Percentiles rank a stretch among this genome's conserved stretches.
Conservation (phyloP, 345 rosid genomes). For the Brassica rapa region DNA sequence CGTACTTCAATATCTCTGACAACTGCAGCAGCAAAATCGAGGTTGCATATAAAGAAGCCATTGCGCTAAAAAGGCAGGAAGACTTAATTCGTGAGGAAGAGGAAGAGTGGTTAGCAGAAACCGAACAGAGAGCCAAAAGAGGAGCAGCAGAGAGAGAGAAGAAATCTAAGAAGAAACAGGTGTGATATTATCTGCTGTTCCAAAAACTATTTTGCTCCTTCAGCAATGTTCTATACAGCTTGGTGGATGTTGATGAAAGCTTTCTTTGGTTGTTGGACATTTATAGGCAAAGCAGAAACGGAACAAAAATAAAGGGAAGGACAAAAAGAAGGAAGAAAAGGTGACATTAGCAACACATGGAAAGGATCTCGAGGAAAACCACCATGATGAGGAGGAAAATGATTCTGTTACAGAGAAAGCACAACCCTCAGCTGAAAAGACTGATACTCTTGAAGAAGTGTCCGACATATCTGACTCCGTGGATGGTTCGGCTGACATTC, state of each 20-base stretch:
- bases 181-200: constrained; percentile 23
- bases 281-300: constrained; percentile 82
- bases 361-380: constrained; percentile 51
- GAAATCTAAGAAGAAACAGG: constrained; percentile 95
- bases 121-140: constrained; percentile 84
- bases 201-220: background rate
- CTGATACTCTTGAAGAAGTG: constrained; percentile 63
- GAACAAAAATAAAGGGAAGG: constrained; percentile 80
- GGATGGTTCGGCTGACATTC: constrained; percentile 63
- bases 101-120: constrained; percentile 84
- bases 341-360: constrained; percentile 37
- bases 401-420: constrained; percentile 48
- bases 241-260: constrained; percentile 22
- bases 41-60: constrained; percentile 95
- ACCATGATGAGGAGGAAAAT: constrained; percentile 47
- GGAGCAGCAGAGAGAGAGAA: constrained; percentile 70
- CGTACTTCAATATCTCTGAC: constrained; percentile 17
- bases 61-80: constrained; percentile 95
- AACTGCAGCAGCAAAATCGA: constrained; percentile 81
- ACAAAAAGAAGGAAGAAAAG: constrained; percentile 76
- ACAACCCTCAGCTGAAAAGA: constrained; percentile 57
- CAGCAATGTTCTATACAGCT: background rate
- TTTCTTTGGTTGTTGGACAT: constrained; percentile 24
- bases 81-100: constrained; percentile 99
- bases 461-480: constrained; percentile 81